Evolutionary conservation across 306 rosid genomes (phyloP), one percentile per base, ranked within the genome.

Genomic region (Fragaria nilgerrensis): DNA sequence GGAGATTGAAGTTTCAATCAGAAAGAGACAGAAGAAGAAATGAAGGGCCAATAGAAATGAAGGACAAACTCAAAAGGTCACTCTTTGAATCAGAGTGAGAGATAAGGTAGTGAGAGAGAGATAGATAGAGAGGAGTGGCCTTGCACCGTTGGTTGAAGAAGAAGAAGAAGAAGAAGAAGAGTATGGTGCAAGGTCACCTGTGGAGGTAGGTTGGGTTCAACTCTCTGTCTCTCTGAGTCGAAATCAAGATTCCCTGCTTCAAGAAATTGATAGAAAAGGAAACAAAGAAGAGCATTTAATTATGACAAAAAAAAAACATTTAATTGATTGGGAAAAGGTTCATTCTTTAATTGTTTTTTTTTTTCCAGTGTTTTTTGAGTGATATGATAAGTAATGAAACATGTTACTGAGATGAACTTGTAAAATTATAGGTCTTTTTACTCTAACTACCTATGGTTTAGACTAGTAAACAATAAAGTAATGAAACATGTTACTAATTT

Each of bases 21-120:
- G 80, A 82, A 81, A 80, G 82, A 78, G 87, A 87, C 68, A 72
- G 74, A 17, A 61, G 90, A 87, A 61, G 90, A 86, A 75, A 86
- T 76, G 83, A 74, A 84, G 81, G 44, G 62, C 11, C 23, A 68
- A 47, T 22, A 61, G 90, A 86, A 75, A 86, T 76, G 83, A 74
- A 84, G 81, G 44, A 36, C 44, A 63, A 56, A 64, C 49, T 73
- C 49, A 50, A 70, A 72, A 66, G 69, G 69, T 44, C 48, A 52
- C 53, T 32, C 70, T 32, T 68, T 55, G 66, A 13, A 76, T 70
- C 34, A 74, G 63, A 36, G 56, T 10, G 66, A 48, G 20, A 19
- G 50, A 62, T 43, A 34, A 44, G 39, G 29, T 37, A 63, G 48
- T 12, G n/a, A 75, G 78, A 11, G 48, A 45, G 48, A 75, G 71